A percentile compares a stretch with the other conserved stretches of the same genome.
phyloP scores from a whole-genome alignment of 495 filamentous ascomycete genomes.

The Penicillium longicatenatum region DNA sequence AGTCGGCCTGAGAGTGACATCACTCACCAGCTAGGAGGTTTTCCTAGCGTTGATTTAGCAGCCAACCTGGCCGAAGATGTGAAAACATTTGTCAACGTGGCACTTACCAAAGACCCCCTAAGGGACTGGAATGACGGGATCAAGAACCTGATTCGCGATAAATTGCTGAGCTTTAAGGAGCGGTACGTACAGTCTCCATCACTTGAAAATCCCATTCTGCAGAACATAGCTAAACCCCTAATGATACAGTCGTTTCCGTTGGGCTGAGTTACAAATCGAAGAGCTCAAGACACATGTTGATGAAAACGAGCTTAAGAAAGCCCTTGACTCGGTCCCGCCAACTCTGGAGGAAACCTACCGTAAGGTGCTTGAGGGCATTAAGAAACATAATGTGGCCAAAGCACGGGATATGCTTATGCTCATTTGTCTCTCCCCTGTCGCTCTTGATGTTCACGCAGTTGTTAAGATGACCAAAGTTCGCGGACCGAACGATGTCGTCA shows the following conservation, averaged over 20 bases:
- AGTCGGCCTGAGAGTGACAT: slow-evolving; percentile 12
- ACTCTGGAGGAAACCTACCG: slow-evolving; percentile 2
- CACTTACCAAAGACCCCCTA: neutral
- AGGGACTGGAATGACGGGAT: neutral
- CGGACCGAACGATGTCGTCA: neutral
- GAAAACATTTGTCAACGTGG: neutral
- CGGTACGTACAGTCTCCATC: neutral
- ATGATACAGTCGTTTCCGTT: slow-evolving; percentile 1
- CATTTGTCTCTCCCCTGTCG: neutral
- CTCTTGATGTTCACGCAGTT: neutral
- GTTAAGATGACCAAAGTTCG: neutral
- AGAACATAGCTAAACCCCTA: too few relatives aligned
- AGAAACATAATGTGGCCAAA: neutral
- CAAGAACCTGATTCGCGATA: neutral
- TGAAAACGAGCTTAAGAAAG: neutral
- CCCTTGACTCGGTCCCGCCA: neutral
- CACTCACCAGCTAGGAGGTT: neutral
- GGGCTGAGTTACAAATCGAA: slow-evolving; percentile 7
- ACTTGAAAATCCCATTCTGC: neutral
- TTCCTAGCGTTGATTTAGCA: neutral
- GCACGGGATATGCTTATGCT: neutral
- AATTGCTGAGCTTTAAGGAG: neutral
- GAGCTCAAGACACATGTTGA: neutral
- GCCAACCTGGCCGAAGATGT: neutral
- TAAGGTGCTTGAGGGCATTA: neutral